These are phyloP conservation scores for Eucalyptus curtisii DNA, from an alignment of 345 rosid species.

Conservation along the genomic window DNA sequence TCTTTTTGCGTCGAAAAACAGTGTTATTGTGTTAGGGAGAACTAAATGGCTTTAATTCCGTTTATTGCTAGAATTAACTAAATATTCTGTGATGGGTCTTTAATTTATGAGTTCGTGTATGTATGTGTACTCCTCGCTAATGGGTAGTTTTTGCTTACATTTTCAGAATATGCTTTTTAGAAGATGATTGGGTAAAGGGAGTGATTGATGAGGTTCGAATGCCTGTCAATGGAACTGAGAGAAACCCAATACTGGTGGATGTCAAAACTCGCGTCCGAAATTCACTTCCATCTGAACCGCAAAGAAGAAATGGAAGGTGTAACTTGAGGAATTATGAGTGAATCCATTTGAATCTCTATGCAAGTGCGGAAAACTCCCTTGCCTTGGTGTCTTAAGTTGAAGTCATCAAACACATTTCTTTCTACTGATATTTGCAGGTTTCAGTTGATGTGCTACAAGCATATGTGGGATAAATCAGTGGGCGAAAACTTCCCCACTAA, in stretches of 20 bases:
- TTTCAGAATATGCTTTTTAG: conserved; percentile 49
- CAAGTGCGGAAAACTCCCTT: not conserved
- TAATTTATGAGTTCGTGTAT: not conserved
- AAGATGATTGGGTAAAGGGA: conserved; percentile 64
- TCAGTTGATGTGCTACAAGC: conserved; percentile 81
- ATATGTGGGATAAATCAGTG: conserved; percentile 62
- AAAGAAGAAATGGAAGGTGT: conserved; percentile 70
- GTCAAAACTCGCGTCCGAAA: conserved; percentile 55
- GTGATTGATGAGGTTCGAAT: conserved; percentile 64
- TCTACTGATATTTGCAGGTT: conserved; percentile 29
- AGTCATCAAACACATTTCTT: not conserved
- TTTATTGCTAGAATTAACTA: not conserved
- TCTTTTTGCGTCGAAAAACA: not conserved
- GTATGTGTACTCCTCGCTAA: not conserved
- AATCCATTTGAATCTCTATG: not conserved
- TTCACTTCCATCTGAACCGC: conserved; percentile 65
- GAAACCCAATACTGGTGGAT: conserved; percentile 43
- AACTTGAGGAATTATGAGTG: not conserved
- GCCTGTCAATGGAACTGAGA: conserved; percentile 15
- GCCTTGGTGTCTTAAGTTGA: not conserved
- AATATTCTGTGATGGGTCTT: not conserved
- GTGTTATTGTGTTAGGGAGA: not conserved
- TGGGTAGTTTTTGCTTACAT: not conserved
- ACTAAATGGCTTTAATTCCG: not conserved
- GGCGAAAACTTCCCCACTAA: conserved; percentile 28